A percentile compares a stretch with the other conserved stretches of the same genome.
phyloP scores from a whole-genome alignment of 2,329 filamentous ascomycete species.

The Neospermospora avenae region DNA sequence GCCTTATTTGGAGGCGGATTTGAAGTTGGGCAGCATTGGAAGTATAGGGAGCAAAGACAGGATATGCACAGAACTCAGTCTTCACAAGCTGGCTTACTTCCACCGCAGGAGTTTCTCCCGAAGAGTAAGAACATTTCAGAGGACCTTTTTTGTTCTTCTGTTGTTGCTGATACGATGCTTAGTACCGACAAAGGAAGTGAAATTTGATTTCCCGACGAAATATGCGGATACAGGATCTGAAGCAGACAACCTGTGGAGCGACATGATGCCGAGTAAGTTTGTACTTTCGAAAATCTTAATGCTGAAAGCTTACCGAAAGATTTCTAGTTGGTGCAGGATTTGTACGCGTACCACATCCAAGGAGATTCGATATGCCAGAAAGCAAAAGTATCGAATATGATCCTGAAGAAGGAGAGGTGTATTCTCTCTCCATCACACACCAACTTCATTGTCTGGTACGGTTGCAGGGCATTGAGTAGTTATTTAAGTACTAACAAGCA shows the following conservation, averaged over 20 bases:
- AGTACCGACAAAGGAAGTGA: constrained; percentile 26
- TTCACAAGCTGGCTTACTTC: constrained; percentile 12
- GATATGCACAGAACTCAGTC: not conserved
- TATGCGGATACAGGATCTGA: constrained; percentile 25
- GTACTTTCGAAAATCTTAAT: not conserved
- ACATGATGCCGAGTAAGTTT: constrained; percentile 31
- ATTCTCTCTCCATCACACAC: constrained; percentile 31
- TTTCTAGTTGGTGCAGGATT: constrained; percentile 31
- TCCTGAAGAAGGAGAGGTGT: constrained; percentile 27
- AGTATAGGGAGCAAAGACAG: not conserved
- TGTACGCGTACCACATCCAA: constrained; percentile 28
- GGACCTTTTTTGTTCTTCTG: not conserved
- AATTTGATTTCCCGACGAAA: constrained; percentile 29
- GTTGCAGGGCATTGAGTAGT: not conserved
- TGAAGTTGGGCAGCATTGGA: constrained; percentile 20
- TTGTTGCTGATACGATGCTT: not conserved
- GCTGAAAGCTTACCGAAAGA: not conserved
- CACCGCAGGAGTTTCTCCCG: constrained; percentile 21
- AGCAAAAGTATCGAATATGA: constrained; percentile 28
- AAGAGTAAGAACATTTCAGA: constrained; percentile 12
- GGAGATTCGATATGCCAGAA: constrained; percentile 30
- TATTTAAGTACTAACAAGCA: not conserved
- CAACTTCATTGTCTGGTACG: constrained; percentile 32
- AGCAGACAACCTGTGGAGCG: constrained; percentile 30
- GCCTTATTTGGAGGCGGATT: constrained; percentile 15